These are phyloP conservation scores for Thielaviopsis punctulata DNA, from an alignment of 2,329 filamentous ascomycete species.

Conservation along the genomic window DNA sequence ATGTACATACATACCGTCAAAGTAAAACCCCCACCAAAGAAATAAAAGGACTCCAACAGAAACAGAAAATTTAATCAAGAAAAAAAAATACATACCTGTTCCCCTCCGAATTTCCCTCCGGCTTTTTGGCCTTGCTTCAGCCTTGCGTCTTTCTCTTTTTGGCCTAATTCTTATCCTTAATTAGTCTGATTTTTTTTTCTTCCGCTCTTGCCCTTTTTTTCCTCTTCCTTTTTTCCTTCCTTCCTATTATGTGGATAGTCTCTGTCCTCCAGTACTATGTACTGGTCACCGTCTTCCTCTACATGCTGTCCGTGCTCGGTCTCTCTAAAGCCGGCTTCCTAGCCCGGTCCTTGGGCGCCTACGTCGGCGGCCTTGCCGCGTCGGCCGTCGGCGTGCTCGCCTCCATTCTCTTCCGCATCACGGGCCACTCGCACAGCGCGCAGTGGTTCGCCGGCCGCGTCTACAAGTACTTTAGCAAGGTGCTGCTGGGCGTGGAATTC, in stretches of 20 bases:
- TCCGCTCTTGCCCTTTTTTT: constrained; percentile 1
- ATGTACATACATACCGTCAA: too few relatives aligned
- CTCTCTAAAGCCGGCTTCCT: constrained; percentile 46
- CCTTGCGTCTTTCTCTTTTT: constrained; percentile 2
- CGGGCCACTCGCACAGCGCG: constrained; percentile 56
- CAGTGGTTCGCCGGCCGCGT: constrained; percentile 71
- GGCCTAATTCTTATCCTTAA: neutral
- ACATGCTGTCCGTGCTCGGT: constrained; percentile 38
- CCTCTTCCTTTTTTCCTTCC: constrained; percentile 23
- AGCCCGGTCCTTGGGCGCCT: constrained; percentile 50
- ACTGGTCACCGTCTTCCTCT: constrained; percentile 37
- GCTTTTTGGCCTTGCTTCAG: neutral
- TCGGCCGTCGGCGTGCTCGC: constrained; percentile 61
- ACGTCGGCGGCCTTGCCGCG: constrained; percentile 40
- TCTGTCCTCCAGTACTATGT: constrained; percentile 32
- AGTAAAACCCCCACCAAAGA: too few relatives aligned
- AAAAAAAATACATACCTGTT: too few relatives aligned
- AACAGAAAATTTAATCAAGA: too few relatives aligned
- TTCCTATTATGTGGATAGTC: constrained; percentile 21
- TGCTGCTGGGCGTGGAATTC: constrained; percentile 63
- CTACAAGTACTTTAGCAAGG: constrained; percentile 66
- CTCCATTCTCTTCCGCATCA: constrained; percentile 50
- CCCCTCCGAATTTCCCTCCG: neutral
- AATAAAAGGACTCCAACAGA: too few relatives aligned
- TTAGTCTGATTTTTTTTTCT: neutral